Evolutionary conservation across 495 filamentous ascomycete species (phyloP).

Genomic region (Hypomontagnella submonticulosa): DNA sequence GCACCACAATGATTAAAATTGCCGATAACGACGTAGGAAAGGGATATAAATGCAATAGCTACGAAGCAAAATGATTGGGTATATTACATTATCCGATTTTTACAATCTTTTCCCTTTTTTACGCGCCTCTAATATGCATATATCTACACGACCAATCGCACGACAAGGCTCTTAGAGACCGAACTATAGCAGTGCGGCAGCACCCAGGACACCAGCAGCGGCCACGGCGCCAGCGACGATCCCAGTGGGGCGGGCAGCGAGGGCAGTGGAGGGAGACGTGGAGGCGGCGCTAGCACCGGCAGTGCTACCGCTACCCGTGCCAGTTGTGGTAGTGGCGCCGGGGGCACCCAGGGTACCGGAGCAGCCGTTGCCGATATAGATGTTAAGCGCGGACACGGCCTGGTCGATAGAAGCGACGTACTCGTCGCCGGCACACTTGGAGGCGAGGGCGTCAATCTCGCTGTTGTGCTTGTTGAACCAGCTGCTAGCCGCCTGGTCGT

Average conservation of each 20-base stretch:
- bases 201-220: slow-evolving; percentile 32
- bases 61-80: too few species aligned
- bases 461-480: slow-evolving; percentile 34
- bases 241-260: slow-evolving; percentile 32
- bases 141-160: too few species aligned
- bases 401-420: slow-evolving; percentile 2
- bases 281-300: not conserved
- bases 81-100: too few species aligned
- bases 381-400: slow-evolving; percentile 4
- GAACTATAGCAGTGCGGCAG: slow-evolving; percentile 14
- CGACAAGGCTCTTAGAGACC: not conserved
- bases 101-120: too few species aligned
- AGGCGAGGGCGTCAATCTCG: slow-evolving; percentile 12
- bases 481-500: slow-evolving; percentile 32
- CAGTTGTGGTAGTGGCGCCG: not conserved
- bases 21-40: too few species aligned
- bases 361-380: slow-evolving; percentile 4
- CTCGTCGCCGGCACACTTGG: slow-evolving; percentile 14
- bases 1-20: too few species aligned
- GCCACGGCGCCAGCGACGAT: slow-evolving; percentile 29
- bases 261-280: slow-evolving; percentile 5
- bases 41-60: too few species aligned
- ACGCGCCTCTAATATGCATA: too few species aligned
- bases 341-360: not conserved
- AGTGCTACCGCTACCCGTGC: not conserved